Conservation (phyloP, 768 basidiomycete species). For the Coprinopsis strossmayeri region DNA sequence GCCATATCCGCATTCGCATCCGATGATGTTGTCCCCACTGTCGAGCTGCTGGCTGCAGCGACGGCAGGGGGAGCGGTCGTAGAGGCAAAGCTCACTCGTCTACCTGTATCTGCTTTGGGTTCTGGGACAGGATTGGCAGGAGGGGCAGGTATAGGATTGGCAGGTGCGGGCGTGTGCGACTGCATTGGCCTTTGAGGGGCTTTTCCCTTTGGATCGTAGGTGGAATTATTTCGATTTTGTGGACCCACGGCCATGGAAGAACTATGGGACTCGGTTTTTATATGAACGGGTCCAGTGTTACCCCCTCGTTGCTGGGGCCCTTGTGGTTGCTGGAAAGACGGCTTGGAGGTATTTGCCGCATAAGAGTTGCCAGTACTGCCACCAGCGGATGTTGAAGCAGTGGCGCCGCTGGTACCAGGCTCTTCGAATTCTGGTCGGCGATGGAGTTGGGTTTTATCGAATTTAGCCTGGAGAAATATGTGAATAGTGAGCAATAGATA, state of each 20-base stretch:
- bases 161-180: background rate
- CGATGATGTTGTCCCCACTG: background rate
- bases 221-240: background rate
- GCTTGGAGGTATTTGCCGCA: slow-evolving; percentile 2
- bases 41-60: background rate
- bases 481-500: background rate
- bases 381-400: slow-evolving; percentile 11
- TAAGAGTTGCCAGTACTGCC: background rate
- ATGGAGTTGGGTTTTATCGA: slow-evolving; percentile 61
- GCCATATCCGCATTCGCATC: slow-evolving; percentile 12
- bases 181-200: slow-evolving; percentile 7
- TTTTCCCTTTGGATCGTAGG: slow-evolving; percentile 11
- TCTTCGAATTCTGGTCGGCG: slow-evolving; percentile 66
- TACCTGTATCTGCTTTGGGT: background rate
- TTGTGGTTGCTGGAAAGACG: background rate
- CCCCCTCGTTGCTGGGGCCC: background rate
- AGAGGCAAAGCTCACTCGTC: background rate
- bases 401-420: slow-evolving; percentile 22
- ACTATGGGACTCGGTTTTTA: slow-evolving; percentile 2
- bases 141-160: background rate
- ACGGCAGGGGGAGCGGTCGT: background rate
- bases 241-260: too few relatives aligned
- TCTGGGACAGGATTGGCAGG: background rate
- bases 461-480: slow-evolving; percentile 43
- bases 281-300: background rate